Evolutionary conservation across 2,329 filamentous ascomycete species (phyloP).

Genomic region (Blastomyces emzantsi): DNA sequence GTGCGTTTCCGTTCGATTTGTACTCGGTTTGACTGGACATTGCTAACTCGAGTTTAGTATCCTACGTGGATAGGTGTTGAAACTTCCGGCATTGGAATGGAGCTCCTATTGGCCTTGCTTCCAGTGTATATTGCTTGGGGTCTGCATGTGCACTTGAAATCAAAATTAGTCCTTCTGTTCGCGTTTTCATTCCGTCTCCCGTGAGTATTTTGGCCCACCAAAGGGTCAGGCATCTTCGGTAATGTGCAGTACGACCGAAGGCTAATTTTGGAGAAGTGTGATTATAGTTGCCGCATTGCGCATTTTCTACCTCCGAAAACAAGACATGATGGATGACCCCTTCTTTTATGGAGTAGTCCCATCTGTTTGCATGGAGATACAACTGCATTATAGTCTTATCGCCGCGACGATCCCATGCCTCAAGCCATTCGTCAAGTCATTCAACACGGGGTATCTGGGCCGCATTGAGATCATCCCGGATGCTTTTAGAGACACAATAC

Average conservation of each 20-base stretch:
- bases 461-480: not conserved
- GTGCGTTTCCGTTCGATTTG: slow-evolving; percentile 6
- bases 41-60: slow-evolving; percentile 10
- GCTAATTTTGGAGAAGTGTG: slow-evolving; percentile 9
- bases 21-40: not conserved
- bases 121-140: slow-evolving; percentile 16
- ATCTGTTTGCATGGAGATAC: slow-evolving; percentile 14
- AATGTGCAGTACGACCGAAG: not conserved
- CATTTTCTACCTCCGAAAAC: slow-evolving; percentile 14
- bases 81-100: slow-evolving; percentile 14
- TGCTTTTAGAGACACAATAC: not conserved
- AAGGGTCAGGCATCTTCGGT: not conserved
- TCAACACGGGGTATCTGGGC: slow-evolving; percentile 17
- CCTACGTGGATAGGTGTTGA: slow-evolving; percentile 16
- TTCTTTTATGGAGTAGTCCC: slow-evolving; percentile 15
- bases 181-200: slow-evolving; percentile 18
- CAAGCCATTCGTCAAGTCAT: slow-evolving; percentile 17
- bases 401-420: slow-evolving; percentile 17
- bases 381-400: slow-evolving; percentile 16
- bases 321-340: slow-evolving; percentile 10
- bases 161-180: slow-evolving; percentile 16
- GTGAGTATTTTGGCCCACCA: slow-evolving; percentile 10
- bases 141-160: slow-evolving; percentile 13
- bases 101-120: slow-evolving; percentile 13
- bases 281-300: slow-evolving; percentile 11